Base-by-base conservation (phyloP, 2,329 filamentous ascomycete genomes). In the Cladobotryum mycophilum region DNA sequence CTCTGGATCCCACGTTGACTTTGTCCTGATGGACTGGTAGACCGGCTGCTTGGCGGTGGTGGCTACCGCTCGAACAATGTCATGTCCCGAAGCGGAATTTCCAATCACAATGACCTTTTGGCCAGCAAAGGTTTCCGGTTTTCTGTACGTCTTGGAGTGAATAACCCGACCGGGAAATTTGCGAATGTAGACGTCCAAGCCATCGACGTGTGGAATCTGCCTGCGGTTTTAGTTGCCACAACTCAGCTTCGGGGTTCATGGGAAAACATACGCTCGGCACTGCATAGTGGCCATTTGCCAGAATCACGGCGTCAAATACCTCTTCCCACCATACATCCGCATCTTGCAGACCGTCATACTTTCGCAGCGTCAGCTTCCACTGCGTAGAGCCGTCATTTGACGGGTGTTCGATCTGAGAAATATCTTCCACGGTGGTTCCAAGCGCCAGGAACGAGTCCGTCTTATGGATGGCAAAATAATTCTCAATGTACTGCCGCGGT, bases 311-410 rank as follows among this genome's bases (percentile, higher is more conserved):
- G 42, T 75, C 71, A 33, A 78, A 80, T 0, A 62, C 56, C 25
- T 80, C 76, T 44, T 74, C 66, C 76, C 78, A 79, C 78, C 78
- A 81, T 1, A 71, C 42, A 50, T 81, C 78, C 0, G 75, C 64
- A 8, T 70, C 61, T 2, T 66, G 64, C 1, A 67, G 56, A 0
- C 67, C 55, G 46, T 80, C 75, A 40, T 76, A 63, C 51, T 70
- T 71, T 9, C 76, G 65, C 1, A 81, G 63, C 0, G 70, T 76
- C 12, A 80, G 56, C 20, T 64, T 73, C 77, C 77, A 80, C 18
- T 52, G 49, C 6, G 18, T 25, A 9, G 44, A 37, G 13, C 43
- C 35, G 14, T 44, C 49, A n/a, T 48, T 41, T 22, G 55, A 25
- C 0, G 60, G 55, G 17, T 47, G 44, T 1, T 35, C 15, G 0